These are phyloP conservation scores for Rhizopus delemar DNA, from an alignment of 371 early-diverging fungal genomes.

Conservation along the genomic window DNA sequence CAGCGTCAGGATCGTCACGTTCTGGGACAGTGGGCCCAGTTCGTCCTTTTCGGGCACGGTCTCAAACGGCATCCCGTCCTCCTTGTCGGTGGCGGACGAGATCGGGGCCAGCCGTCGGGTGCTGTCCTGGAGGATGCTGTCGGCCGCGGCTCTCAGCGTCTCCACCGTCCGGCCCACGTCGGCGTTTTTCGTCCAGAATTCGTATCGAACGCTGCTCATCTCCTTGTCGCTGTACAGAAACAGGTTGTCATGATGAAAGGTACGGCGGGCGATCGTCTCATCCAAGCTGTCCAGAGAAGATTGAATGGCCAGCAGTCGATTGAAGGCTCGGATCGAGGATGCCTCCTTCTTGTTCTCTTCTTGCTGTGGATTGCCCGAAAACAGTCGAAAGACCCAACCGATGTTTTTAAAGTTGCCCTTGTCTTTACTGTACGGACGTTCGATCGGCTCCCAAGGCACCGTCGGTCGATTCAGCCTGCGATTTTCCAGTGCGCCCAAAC, in stretches of 20 bases:
- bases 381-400: constrained; percentile 70
- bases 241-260: constrained; percentile 56
- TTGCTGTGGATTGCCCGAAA: constrained; percentile 67
- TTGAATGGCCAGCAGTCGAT: constrained; percentile 67
- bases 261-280: constrained; percentile 59
- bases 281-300: constrained; percentile 66
- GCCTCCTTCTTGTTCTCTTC: constrained; percentile 70
- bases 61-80: constrained; percentile 16
- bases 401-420: constrained; percentile 67
- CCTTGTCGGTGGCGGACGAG: constrained; percentile 12
- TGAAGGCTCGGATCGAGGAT: constrained; percentile 64
- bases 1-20: constrained; percentile 61
- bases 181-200: constrained; percentile 59
- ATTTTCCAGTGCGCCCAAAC: constrained; percentile 63
- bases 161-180: constrained; percentile 42
- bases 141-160: constrained; percentile 43
- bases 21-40: constrained; percentile 50
- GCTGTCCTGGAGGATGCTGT: constrained; percentile 36
- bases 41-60: constrained; percentile 30
- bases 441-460: constrained; percentile 64
- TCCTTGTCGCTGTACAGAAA: constrained; percentile 59
- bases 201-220: constrained; percentile 55
- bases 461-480: constrained; percentile 58
- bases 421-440: constrained; percentile 53
- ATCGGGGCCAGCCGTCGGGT: constrained; percentile 22